These are phyloP conservation scores for Debaryomyces nepalensis DNA, from an alignment of 1,139 yeast genomes.

Conservation along the genomic window DNA sequence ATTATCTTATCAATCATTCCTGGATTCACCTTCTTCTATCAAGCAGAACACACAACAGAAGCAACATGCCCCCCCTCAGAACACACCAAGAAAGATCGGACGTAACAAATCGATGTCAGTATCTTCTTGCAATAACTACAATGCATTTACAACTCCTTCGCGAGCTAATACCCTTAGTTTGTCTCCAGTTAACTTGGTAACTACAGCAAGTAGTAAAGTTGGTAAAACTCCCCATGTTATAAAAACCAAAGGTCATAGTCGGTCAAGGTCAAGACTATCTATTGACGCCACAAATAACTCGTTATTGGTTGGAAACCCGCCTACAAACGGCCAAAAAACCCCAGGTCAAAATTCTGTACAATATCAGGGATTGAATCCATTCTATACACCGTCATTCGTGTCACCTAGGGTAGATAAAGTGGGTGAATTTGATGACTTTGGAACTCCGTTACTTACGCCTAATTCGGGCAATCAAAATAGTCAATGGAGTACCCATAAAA, in stretches of 20 bases:
- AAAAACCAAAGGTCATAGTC: slow-evolving; percentile 40
- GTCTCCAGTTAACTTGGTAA: slow-evolving; percentile 31
- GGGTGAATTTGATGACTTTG: slow-evolving; percentile 33
- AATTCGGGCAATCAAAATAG: slow-evolving; percentile 5
- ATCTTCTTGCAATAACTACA: slow-evolving; percentile 28
- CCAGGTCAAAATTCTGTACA: slow-evolving; percentile 20
- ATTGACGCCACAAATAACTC: slow-evolving; percentile 28
- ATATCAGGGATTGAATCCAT: slow-evolving; percentile 41
- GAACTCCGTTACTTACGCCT: slow-evolving; percentile 42
- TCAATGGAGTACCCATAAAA: slow-evolving; percentile 8
- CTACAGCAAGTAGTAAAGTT: slow-evolving; percentile 26
- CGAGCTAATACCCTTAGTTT: slow-evolving; percentile 22
- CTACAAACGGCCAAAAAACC: slow-evolving; percentile 18
- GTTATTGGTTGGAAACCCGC: slow-evolving; percentile 19
- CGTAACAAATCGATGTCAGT: slow-evolving; percentile 40
- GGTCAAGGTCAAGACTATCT: slow-evolving; percentile 48
- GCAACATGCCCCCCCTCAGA: slow-evolving; percentile 21
- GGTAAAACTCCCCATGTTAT: slow-evolving; percentile 36
- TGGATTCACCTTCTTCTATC: slow-evolving; percentile 36
- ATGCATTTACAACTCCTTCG: slow-evolving; percentile 35
- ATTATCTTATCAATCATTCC: slow-evolving; percentile 40
- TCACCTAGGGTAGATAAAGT: slow-evolving; percentile 43
- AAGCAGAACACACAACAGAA: slow-evolving; percentile 20
- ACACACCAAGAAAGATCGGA: slow-evolving; percentile 37
- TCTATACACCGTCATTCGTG: slow-evolving; percentile 48